These are phyloP conservation scores for Venturia effusa DNA, from an alignment of 2,329 filamentous ascomycete genomes.

Conservation along the genomic window DNA sequence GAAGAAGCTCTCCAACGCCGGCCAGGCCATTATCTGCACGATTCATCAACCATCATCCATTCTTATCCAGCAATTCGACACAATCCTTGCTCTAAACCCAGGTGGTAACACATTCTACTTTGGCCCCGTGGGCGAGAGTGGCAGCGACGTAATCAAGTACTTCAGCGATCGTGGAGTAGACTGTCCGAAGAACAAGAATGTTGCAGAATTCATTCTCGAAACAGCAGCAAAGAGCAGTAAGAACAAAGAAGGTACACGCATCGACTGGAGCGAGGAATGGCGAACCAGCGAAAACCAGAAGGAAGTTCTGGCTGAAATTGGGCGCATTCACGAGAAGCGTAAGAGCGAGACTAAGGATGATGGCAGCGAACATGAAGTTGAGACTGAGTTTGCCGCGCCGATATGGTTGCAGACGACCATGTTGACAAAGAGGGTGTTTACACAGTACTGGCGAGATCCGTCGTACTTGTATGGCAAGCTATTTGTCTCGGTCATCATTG, in stretches of 20 bases:
- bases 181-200: conserved; percentile 54
- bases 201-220: conserved; percentile 67
- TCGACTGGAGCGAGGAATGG: conserved; percentile 73
- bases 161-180: conserved; percentile 55
- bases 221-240: conserved; percentile 22
- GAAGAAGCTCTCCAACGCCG: conserved; percentile 44
- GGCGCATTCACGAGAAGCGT: conserved; percentile 44
- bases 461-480: conserved; percentile 37
- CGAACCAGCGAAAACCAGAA: conserved; percentile 50
- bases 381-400: conserved; percentile 34
- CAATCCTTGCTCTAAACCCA: conserved; percentile 32
- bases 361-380: conserved; percentile 22
- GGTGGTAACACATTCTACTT: conserved; percentile 37
- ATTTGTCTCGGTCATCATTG: conserved; percentile 59
- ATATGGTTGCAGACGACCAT: conserved; percentile 21
- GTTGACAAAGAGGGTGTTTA: conserved; percentile 32
- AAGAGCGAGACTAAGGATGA: conserved; percentile 48
- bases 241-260: conserved; percentile 28
- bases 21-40: conserved; percentile 36
- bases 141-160: conserved; percentile 30
- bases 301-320: conserved; percentile 52
- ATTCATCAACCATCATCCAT: conserved; percentile 36
- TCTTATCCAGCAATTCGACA: conserved; percentile 35
- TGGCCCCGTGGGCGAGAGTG: conserved; percentile 35
- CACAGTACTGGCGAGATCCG: conserved; percentile 37